Percentiles rank a stretch among this genome's conserved stretches.
Conservation (phyloP, 1,139 yeast species). For the Saccharomycopsis phalli region DNA sequence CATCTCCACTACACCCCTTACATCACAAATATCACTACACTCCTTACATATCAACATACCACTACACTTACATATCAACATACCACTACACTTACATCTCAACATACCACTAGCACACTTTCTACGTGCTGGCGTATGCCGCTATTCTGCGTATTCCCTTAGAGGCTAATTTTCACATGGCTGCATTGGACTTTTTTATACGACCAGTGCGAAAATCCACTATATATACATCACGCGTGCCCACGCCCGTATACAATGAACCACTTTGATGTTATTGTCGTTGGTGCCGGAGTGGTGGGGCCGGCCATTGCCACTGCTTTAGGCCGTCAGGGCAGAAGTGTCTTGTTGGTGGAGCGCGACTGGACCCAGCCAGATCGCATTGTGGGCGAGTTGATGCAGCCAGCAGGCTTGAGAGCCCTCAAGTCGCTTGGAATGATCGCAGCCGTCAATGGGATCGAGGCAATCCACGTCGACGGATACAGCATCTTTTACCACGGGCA, state of each 20-base stretch:
- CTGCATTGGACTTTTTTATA: too few relatives aligned
- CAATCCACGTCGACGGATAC: conserved; percentile 72
- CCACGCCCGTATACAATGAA: background rate
- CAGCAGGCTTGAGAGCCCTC: conserved; percentile 83
- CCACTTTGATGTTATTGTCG: conserved; percentile 31
- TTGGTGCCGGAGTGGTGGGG: conserved; percentile 89
- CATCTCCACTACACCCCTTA: too few relatives aligned
- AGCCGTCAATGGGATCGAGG: conserved; percentile 75
- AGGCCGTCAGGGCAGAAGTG: conserved; percentile 79
- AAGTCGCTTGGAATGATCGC: conserved; percentile 72
- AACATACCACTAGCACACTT: too few relatives aligned
- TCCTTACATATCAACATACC: too few relatives aligned
- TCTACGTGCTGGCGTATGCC: too few relatives aligned
- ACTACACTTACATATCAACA: too few relatives aligned
- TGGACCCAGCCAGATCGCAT: conserved; percentile 91
- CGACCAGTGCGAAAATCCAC: background rate
- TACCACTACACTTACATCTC: too few relatives aligned
- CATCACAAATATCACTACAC: too few relatives aligned
- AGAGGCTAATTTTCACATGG: too few relatives aligned
- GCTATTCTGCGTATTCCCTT: too few relatives aligned
- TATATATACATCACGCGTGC: background rate
- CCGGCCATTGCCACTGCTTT: conserved; percentile 86
- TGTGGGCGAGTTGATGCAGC: conserved; percentile 95
- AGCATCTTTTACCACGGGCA: conserved; percentile 59
- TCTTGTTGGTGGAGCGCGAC: conserved; percentile 70